phyloP scores from a whole-genome alignment of 805 yeast genomes.

The Starmerella stellata region DNA sequence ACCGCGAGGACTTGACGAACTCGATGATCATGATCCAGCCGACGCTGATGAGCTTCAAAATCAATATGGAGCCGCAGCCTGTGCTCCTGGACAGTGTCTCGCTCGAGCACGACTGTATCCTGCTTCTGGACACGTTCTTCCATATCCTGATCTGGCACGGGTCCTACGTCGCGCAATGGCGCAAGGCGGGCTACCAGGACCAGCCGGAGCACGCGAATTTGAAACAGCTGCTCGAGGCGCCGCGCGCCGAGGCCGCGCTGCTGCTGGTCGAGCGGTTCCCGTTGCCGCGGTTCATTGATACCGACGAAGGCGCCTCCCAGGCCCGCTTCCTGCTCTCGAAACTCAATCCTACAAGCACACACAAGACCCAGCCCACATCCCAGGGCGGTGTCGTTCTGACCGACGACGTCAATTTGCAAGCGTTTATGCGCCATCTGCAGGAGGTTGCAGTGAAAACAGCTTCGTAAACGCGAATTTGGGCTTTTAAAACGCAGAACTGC shows the following conservation, averaged over 20 bases:
- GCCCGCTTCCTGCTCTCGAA: conserved; percentile 91
- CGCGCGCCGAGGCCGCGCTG: conserved; percentile 82
- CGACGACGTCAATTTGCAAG: conserved; percentile 88
- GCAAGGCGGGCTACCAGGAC: conserved; percentile 85
- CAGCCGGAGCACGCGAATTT: conserved; percentile 78
- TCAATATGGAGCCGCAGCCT: conserved; percentile 73
- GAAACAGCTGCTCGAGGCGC: conserved; percentile 69
- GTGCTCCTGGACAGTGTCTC: conserved; percentile 88
- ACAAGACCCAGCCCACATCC: conserved; percentile 34
- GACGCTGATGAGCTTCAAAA: conserved; percentile 67
- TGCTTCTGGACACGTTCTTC: conserved; percentile 88
- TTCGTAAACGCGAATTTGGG: neutral
- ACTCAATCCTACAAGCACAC: conserved; percentile 82
- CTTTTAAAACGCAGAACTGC: too few species aligned
- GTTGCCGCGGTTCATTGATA: conserved; percentile 88
- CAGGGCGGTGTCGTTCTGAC: conserved; percentile 65
- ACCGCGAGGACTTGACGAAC: conserved; percentile 81
- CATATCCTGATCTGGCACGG: conserved; percentile 93
- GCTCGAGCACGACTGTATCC: conserved; percentile 68
- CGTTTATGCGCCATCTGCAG: conserved; percentile 86
- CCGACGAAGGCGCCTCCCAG: conserved; percentile 97
- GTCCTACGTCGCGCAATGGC: conserved; percentile 86
- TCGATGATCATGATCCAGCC: conserved; percentile 97
- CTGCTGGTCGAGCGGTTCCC: conserved; percentile 89
- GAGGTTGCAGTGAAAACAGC: conserved; percentile 51